Evolutionary conservation across 2,329 filamentous ascomycete genomes (phyloP).

Genomic region (Bipolaris bicolor): DNA sequence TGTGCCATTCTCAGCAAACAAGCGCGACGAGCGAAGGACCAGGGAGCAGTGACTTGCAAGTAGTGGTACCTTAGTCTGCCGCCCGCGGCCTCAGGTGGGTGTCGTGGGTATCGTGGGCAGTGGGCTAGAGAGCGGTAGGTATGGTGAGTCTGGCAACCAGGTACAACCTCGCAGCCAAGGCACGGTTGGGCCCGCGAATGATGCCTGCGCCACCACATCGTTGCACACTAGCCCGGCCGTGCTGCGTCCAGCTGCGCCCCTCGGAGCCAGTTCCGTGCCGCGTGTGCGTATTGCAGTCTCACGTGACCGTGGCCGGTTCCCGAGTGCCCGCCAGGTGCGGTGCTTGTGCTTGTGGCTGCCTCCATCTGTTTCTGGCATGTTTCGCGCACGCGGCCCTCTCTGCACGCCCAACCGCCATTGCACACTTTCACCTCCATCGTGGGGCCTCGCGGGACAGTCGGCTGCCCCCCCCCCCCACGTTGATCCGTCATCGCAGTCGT

Average conservation of each 20-base stretch:
- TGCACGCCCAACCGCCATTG: background rate
- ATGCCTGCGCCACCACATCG: slow-evolving; percentile 12
- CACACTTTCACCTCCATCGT: background rate
- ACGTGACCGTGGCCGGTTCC: slow-evolving; percentile 10
- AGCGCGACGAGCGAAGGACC: too few relatives aligned
- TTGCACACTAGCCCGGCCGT: slow-evolving; percentile 2
- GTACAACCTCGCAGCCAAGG: slow-evolving; percentile 8
- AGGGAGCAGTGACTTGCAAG: too few relatives aligned
- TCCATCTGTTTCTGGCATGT: slow-evolving; percentile 10
- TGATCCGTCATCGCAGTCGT: slow-evolving; percentile 6
- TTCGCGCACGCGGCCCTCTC: background rate
- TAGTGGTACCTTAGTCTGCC: too few relatives aligned
- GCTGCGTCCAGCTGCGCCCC: background rate
- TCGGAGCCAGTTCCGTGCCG: slow-evolving; percentile 13
- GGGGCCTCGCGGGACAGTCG: slow-evolving; percentile 9
- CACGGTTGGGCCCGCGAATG: slow-evolving; percentile 11
- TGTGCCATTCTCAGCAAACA: too few relatives aligned
- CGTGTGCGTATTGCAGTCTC: background rate
- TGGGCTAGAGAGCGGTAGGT: too few relatives aligned
- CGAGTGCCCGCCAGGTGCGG: slow-evolving; percentile 5
- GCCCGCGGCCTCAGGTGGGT: too few relatives aligned
- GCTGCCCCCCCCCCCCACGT: slow-evolving; percentile 9
- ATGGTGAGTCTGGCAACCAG: background rate
- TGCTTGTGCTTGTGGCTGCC: background rate
- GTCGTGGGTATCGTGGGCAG: too few relatives aligned